Conservation (phyloP, 2,329 filamentous ascomycete species). For the Pyrenophora seminiperda region DNA sequence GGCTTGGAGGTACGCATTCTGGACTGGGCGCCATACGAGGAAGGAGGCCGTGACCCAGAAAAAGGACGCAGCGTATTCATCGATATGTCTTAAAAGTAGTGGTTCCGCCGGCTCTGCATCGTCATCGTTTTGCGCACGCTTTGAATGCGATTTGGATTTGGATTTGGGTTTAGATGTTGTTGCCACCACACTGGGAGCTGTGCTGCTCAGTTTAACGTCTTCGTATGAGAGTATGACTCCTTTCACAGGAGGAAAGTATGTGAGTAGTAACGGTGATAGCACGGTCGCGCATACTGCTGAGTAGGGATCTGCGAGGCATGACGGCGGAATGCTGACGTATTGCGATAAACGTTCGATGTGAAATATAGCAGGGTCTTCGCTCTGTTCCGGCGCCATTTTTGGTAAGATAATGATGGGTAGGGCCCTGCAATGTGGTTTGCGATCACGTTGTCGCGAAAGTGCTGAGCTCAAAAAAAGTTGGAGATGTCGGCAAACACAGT, state of each 20-base stretch:
- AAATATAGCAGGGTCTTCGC: conserved; percentile 58
- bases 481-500: conserved; percentile 29
- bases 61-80: conserved; percentile 83
- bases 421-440: conserved; percentile 19
- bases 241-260: conserved; percentile 72
- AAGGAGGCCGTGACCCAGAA: conserved; percentile 89
- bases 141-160: conserved; percentile 10
- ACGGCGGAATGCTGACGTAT: conserved; percentile 75
- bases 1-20: conserved; percentile 76
- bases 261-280: conserved; percentile 74
- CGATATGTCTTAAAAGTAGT: conserved; percentile 34
- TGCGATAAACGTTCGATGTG: conserved; percentile 79
- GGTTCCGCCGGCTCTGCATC: conserved; percentile 12
- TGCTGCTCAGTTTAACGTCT: conserved; percentile 69
- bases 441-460: conserved; percentile 17
- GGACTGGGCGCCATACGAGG: conserved; percentile 77
- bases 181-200: conserved; percentile 46
- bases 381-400: conserved; percentile 37
- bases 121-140: conserved; percentile 14
- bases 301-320: conserved; percentile 70
- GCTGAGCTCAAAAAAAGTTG: conserved; percentile 35
- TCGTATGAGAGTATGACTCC: conserved; percentile 77
- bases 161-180: conserved; percentile 9
- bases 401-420: background rate
- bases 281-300: conserved; percentile 75